phyloP scores from a whole-genome alignment of 306 rosid genomes.

The Malus asiatica region DNA sequence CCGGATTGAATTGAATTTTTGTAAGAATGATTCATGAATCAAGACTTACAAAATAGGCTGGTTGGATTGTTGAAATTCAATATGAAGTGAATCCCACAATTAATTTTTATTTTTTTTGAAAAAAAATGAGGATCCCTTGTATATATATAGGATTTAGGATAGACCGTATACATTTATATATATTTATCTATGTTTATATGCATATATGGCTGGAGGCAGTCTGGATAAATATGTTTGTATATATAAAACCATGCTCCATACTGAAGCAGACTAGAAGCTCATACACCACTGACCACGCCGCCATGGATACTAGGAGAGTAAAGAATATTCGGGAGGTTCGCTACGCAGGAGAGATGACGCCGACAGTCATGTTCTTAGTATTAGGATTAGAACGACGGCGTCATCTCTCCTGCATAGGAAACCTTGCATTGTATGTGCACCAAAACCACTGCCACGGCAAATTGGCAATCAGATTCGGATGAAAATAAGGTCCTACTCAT shows the following conservation, averaged over 20 bases:
- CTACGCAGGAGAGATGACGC: conserved; percentile 85
- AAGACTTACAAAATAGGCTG: too few relatives aligned
- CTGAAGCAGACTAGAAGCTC: neutral
- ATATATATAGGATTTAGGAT: neutral
- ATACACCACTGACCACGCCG: too few relatives aligned
- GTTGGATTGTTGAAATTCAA: too few relatives aligned
- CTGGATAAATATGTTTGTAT: neutral
- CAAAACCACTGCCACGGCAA: neutral
- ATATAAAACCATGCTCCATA: neutral
- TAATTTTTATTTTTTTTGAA: too few relatives aligned
- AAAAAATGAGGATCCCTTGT: too few relatives aligned
- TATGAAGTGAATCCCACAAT: too few relatives aligned
- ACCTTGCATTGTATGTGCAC: conserved; percentile 33
- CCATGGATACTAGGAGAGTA: neutral
- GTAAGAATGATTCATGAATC: too few relatives aligned
- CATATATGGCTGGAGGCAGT: neutral
- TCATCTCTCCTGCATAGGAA: conserved; percentile 34
- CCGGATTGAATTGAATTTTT: too few relatives aligned
- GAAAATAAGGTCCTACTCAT: neutral
- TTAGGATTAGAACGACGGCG: conserved; percentile 1
- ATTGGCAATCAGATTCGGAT: neutral
- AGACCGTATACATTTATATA: neutral
- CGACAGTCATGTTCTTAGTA: neutral
- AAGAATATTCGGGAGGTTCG: conserved; percentile 34
- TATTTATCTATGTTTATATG: too few relatives aligned